phyloP scores from a whole-genome alignment of 75 land plant species.

The Pseudotsuga menziesii region DNA sequence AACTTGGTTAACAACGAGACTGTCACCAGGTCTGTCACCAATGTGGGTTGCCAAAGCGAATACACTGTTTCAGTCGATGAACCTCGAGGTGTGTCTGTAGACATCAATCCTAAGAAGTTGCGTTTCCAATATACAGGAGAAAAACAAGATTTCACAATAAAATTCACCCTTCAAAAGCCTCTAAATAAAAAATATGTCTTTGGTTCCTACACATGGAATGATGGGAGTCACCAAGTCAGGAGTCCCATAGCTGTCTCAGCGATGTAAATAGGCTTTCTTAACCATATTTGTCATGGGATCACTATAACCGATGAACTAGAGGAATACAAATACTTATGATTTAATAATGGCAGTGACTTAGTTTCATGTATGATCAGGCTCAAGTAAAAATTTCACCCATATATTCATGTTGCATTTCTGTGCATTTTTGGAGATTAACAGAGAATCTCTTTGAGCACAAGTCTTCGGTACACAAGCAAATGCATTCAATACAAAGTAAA shows the following conservation, averaged over 20 bases:
- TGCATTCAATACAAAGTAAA: no score
- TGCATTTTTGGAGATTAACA: no score
- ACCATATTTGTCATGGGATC: background rate
- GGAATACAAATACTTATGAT: no score
- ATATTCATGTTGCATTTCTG: no score
- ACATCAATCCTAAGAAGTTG: slow-evolving; percentile 30
- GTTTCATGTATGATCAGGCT: no score
- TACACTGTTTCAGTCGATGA: slow-evolving; percentile 35
- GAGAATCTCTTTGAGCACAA: no score
- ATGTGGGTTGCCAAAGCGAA: slow-evolving; percentile 41
- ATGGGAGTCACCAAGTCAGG: slow-evolving; percentile 56
- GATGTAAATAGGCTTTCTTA: background rate
- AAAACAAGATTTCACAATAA: slow-evolving; percentile 48
- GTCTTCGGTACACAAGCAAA: no score
- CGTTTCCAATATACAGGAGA: slow-evolving; percentile 29
- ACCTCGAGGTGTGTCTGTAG: slow-evolving; percentile 48
- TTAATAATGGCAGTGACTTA: no score
- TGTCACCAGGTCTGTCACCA: slow-evolving; percentile 64
- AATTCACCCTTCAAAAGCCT: background rate
- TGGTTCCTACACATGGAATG: slow-evolving; percentile 68
- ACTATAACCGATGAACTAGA: no score
- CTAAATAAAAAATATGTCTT: slow-evolving; percentile 26
- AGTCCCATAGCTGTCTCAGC: slow-evolving; percentile 65
- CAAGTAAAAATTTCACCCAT: no score
- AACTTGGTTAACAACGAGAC: slow-evolving; percentile 32